phyloP scores from a whole-genome alignment of 768 basidiomycete genomes.

The Leccinum sublutescens region DNA sequence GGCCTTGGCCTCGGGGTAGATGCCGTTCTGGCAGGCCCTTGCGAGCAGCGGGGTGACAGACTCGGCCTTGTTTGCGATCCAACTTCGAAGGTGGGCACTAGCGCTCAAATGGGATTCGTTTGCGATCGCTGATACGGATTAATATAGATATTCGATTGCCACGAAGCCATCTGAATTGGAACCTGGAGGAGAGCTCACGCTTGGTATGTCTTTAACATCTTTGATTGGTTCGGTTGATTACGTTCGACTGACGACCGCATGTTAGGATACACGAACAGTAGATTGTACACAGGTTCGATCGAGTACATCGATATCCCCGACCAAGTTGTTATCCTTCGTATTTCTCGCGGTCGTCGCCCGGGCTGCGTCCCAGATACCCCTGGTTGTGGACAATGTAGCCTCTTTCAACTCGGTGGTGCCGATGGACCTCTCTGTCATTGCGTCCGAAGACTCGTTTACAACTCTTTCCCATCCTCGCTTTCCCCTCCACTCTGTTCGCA shows the following conservation, averaged over 20 bases:
- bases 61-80: constrained; percentile 42
- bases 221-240: not conserved
- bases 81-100: constrained; percentile 39
- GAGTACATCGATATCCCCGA: constrained; percentile 41
- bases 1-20: constrained; percentile 42
- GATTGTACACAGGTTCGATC: too few relatives aligned
- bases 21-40: constrained; percentile 47
- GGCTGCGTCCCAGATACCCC: constrained; percentile 8
- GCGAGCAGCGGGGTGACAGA: constrained; percentile 36
- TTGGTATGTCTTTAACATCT: constrained; percentile 46
- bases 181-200: constrained; percentile 69
- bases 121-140: not conserved
- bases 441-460: constrained; percentile 33
- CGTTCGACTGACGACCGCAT: not conserved
- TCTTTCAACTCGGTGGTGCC: not conserved
- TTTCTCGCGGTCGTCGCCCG: constrained; percentile 1
- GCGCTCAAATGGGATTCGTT: not conserved
- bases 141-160: constrained; percentile 43
- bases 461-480: constrained; percentile 48
- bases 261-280: constrained; percentile 42
- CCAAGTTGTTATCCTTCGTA: constrained; percentile 4
- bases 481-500: constrained; percentile 51
- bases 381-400: constrained; percentile 1
- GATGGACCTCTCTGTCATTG: constrained; percentile 26
- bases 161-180: constrained; percentile 43